phyloP scores from a whole-genome alignment of 176 grass and related monocot species.

The Ensete ventricosum region DNA sequence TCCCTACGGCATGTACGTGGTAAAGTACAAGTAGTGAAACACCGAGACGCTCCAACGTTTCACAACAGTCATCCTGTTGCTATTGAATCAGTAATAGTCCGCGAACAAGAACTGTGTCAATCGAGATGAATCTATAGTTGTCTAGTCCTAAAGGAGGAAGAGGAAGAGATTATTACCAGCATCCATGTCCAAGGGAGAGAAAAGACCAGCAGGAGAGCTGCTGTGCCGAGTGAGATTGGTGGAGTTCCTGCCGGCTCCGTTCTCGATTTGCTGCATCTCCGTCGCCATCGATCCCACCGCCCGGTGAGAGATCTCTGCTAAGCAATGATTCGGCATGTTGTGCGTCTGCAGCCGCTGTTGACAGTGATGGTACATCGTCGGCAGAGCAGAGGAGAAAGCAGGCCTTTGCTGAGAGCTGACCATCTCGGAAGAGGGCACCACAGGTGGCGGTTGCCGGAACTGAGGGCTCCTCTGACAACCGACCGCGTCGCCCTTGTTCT shows the following conservation, averaged over 20 bases:
- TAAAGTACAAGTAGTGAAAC: too few species aligned
- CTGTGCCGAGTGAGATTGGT: constrained; percentile 52
- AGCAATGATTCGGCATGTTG: background rate
- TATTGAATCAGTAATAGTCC: too few species aligned
- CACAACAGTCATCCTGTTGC: too few species aligned
- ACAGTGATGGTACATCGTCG: background rate
- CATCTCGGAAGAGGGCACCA: background rate
- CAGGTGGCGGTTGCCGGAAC: background rate
- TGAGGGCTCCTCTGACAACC: background rate
- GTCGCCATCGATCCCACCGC: constrained; percentile 17
- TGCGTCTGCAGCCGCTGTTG: background rate
- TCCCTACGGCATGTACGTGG: too few species aligned
- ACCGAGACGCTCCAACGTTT: too few species aligned
- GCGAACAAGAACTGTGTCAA: background rate
- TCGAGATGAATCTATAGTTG: background rate
- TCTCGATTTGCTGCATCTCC: constrained; percentile 30
- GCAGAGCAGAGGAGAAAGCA: background rate
- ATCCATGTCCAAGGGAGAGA: constrained; percentile 64
- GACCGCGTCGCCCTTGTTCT: background rate
- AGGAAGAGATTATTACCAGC: constrained; percentile 31
- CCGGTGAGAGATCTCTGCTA: background rate
- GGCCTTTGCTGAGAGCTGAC: background rate
- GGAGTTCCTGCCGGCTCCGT: background rate
- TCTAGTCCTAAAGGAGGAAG: background rate
- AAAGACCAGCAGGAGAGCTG: constrained; percentile 82